phyloP scores from a whole-genome alignment of 2,329 filamentous ascomycete genomes.

The Albophoma yamanashiensis region DNA sequence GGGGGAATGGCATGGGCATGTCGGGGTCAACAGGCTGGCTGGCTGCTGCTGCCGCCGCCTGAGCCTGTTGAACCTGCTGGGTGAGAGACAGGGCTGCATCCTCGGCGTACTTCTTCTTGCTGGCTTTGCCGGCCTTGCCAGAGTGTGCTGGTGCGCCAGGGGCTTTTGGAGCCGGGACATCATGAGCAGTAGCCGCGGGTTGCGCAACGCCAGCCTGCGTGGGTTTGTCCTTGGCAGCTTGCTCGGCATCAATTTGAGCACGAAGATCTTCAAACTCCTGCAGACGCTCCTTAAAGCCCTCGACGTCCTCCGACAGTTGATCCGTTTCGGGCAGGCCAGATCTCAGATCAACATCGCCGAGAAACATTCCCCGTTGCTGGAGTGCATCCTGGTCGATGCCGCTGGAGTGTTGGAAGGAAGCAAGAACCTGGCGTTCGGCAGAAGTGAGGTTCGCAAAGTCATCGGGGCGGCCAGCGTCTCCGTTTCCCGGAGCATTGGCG shows the following conservation, averaged over 20 bases:
- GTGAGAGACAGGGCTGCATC: conserved; percentile 53
- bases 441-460: conserved; percentile 57
- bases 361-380: conserved; percentile 20
- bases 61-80: conserved; percentile 74
- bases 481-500: conserved; percentile 16
- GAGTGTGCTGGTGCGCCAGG: conserved; percentile 1
- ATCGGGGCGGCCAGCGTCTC: conserved; percentile 56
- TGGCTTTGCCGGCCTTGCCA: conserved; percentile 1
- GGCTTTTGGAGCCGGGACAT: conserved; percentile 1
- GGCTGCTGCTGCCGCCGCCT: conserved; percentile 32
- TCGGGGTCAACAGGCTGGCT: conserved; percentile 42
- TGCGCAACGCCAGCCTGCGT: background rate
- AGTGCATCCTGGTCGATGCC: background rate
- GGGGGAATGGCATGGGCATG: conserved; percentile 66
- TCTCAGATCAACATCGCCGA: conserved; percentile 25
- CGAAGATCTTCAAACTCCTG: conserved; percentile 75
- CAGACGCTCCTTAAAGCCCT: conserved; percentile 60
- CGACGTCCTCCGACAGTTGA: conserved; percentile 40
- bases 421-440: conserved; percentile 42
- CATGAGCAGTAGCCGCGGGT: background rate
- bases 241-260: conserved; percentile 56
- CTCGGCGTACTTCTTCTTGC: conserved; percentile 20
- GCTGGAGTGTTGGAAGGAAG: conserved; percentile 18
- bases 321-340: conserved; percentile 38
- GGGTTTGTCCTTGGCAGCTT: conserved; percentile 9